phyloP scores from a whole-genome alignment of 2,329 filamentous ascomycete species.

The Tolypocladium sp. region DNA sequence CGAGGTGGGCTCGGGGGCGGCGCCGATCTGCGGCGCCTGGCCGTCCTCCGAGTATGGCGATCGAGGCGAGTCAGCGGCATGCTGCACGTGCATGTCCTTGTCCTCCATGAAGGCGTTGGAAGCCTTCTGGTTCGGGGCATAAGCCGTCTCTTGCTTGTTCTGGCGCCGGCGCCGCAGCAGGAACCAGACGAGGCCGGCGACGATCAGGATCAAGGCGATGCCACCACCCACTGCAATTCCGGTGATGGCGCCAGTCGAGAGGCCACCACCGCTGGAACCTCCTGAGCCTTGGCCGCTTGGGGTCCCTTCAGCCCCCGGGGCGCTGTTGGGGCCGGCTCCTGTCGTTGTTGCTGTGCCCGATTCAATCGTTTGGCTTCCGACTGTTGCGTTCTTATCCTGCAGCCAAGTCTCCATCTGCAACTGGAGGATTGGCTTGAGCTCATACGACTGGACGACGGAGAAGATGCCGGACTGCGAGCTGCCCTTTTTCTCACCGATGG shows the following conservation, averaged over 20 bases:
- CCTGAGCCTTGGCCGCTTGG: background rate
- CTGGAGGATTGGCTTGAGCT: fast-evolving
- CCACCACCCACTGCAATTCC: conserved; percentile 36
- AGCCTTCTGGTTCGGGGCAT: conserved; percentile 14
- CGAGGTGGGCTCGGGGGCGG: background rate
- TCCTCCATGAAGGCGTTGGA: conserved; percentile 32
- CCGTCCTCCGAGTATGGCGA: conserved; percentile 36
- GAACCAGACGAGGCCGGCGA: conserved; percentile 31
- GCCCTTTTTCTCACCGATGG: background rate
- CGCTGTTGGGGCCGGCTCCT: background rate
- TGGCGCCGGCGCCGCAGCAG: conserved; percentile 31
- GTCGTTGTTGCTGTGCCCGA: background rate
- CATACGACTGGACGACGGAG: conserved; percentile 3
- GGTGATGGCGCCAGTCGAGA: conserved; percentile 33
- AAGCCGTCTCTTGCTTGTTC: conserved; percentile 10
- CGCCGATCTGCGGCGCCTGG: conserved; percentile 4
- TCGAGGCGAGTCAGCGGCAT: conserved; percentile 27
- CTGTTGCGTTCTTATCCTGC: background rate
- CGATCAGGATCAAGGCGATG: conserved; percentile 26
- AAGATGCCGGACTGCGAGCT: conserved; percentile 10
- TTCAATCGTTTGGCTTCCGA: background rate
- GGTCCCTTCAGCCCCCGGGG: background rate
- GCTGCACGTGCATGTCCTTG: conserved; percentile 31
- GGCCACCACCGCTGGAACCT: conserved; percentile 11
- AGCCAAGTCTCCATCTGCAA: background rate